Conservation (phyloP, 306 rosid genomes). For the Begonia fuchsioides region DNA sequence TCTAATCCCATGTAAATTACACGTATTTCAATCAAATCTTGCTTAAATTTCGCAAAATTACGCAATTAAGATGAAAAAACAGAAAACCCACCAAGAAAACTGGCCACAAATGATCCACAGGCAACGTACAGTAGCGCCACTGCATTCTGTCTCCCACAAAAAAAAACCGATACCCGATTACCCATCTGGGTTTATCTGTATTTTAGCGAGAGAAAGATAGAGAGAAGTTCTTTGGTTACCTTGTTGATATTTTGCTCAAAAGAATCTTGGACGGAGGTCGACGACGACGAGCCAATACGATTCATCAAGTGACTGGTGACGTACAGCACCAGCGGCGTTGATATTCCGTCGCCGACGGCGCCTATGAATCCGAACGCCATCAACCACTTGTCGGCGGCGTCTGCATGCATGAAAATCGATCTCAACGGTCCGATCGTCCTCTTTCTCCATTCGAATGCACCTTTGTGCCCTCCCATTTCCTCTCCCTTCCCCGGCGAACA, state of each 20-base stretch:
- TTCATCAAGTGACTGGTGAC: conserved; percentile 36
- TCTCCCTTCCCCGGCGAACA: conserved; percentile 9
- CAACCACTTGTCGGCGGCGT: conserved; percentile 29
- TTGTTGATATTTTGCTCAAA: conserved; percentile 19
- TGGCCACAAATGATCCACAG: conserved; percentile 40
- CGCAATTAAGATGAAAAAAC: too few species aligned
- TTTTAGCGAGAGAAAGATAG: not conserved
- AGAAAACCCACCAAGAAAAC: conserved; percentile 65
- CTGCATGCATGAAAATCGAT: conserved; percentile 75
- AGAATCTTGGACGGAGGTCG: not conserved
- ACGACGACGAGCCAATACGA: conserved; percentile 19
- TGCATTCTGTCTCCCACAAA: conserved; percentile 55
- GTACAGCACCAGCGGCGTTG: conserved; percentile 36
- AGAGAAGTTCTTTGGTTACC: conserved; percentile 13
- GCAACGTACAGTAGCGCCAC: conserved; percentile 56
- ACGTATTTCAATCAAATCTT: too few species aligned
- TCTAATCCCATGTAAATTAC: conserved; percentile 15
- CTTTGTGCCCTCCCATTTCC: conserved; percentile 10
- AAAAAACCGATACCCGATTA: conserved; percentile 5
- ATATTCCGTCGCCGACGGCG: conserved; percentile 55
- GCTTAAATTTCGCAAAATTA: too few species aligned
- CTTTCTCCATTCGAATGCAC: conserved; percentile 4
- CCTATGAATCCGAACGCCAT: conserved; percentile 60
- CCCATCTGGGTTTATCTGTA: not conserved
- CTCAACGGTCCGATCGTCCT: conserved; percentile 24